Conservation (phyloP, 225 moss, liverwort and hornwort species). For the Neckera pumila region DNA sequence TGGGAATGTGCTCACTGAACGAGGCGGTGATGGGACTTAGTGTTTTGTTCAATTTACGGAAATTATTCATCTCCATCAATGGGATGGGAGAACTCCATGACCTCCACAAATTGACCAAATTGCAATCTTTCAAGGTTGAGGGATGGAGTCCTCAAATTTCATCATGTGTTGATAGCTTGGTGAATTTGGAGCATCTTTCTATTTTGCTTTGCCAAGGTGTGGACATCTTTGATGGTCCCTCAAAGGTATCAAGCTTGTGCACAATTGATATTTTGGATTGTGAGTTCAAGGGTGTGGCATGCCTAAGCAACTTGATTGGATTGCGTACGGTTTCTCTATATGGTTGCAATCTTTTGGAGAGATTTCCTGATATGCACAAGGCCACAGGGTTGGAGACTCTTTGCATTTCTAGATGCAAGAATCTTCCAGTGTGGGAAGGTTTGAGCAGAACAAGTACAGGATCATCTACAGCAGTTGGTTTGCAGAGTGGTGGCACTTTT, state of each 20-base stretch:
- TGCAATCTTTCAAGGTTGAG: accelerated
- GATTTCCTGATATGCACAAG: background rate
- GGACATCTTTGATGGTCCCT: background rate
- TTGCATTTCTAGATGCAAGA: accelerated
- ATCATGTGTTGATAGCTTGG: background rate
- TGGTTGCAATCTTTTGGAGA: accelerated
- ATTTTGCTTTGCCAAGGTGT: accelerated
- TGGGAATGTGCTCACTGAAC: no score
- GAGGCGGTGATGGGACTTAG: no score
- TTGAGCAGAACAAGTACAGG: accelerated
- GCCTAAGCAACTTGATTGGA: background rate
- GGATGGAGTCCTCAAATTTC: background rate
- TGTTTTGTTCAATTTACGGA: no score
- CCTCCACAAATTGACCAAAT: background rate
- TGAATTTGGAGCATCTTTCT: background rate
- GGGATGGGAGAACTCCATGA: background rate
- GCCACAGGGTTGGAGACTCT: background rate
- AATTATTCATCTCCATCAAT: accelerated
- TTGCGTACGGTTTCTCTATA: accelerated
- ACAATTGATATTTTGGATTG: accelerated
- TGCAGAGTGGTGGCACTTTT: accelerated
- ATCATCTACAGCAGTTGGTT: background rate
- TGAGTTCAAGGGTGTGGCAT: background rate
- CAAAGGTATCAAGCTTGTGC: accelerated
- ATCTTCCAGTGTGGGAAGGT: background rate